Base-by-base conservation (phyloP, 2,329 filamentous ascomycete species). In the Ophiostoma montium region DNA sequence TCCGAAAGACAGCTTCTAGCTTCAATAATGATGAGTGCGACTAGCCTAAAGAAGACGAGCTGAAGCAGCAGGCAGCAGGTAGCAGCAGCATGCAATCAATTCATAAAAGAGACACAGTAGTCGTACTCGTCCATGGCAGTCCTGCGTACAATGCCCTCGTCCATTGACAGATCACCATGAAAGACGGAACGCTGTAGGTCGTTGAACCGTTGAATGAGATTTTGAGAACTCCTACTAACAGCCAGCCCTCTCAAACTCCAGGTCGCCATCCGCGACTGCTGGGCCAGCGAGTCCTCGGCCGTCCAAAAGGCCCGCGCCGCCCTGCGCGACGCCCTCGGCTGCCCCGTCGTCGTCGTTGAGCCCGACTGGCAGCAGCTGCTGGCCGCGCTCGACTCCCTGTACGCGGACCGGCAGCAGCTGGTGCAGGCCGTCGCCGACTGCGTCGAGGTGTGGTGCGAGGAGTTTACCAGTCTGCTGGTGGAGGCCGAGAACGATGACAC, bases 341-440 rank as follows among this genome's bases (percentile, higher is more conserved):
- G 67, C 30, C 51, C 63, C 0, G 58, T 71, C 16, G 54, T 55
- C 19, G 58, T 66, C 35, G 58, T 66, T 35, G 61, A 67, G 7
- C 68, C 68, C 1, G 65, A 72, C 56, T 73, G 70, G 68, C 56
- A 58, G 7, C 63, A 68, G 42, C 59, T 72, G 13, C 55, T 67
- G 43, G 58, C 61, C 12, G 63, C 63, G 13, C 59, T 70, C 2
- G 63, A 64, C 30, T 48, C 47, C 3, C 56, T 59, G 42, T 72
- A 69, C 55, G 53, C 62, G 0, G 69, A 74, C 52, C 67, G 65
- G 48, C 56, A 54, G 3, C 59, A 62, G 31, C 61, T 74, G 12
- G 63, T 69, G 10, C 53, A 60, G 19, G 57, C 57, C 18, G 56
- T 70, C 13, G 57, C 66, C n/a, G 59, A 57, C 4, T 59, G 60